Percentiles rank a stretch among this genome's conserved stretches.
phyloP scores from a whole-genome alignment of 2,329 filamentous ascomycete species.

The Xylariales sp. region DNA sequence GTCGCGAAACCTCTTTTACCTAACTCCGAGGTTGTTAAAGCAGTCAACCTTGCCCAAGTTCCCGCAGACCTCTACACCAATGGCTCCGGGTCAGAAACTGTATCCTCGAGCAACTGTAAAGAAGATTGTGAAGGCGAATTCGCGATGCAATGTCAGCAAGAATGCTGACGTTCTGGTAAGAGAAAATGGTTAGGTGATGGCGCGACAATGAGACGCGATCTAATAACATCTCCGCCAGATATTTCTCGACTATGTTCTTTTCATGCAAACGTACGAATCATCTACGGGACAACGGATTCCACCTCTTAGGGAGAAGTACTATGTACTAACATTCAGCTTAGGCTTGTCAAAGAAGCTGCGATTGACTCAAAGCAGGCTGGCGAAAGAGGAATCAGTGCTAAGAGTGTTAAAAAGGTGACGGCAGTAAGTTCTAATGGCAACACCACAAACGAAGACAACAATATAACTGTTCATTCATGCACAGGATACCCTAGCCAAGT shows the following conservation, averaged over 20 bases:
- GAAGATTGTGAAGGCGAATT: slow-evolving; percentile 86
- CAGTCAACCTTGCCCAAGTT: too few relatives aligned
- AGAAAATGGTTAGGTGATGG: too few relatives aligned
- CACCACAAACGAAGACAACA: too few relatives aligned
- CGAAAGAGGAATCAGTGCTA: slow-evolving; percentile 69
- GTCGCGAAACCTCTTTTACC: too few relatives aligned
- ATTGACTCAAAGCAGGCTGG: slow-evolving; percentile 72
- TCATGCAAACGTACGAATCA: slow-evolving; percentile 60
- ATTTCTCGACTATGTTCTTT: slow-evolving; percentile 79
- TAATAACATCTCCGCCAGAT: slow-evolving; percentile 48
- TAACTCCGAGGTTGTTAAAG: too few relatives aligned
- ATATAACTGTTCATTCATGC: too few relatives aligned
- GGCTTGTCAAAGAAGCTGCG: slow-evolving; percentile 73
- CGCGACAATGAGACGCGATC: too few relatives aligned
- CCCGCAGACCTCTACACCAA: too few relatives aligned
- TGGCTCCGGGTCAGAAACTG: slow-evolving; percentile 65
- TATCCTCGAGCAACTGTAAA: slow-evolving; percentile 84
- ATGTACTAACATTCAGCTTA: slow-evolving; percentile 28
- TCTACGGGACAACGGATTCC: too few relatives aligned
- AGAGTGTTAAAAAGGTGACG: slow-evolving; percentile 73
- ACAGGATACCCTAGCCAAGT: slow-evolving; percentile 62
- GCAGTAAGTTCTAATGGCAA: slow-evolving; percentile 57
- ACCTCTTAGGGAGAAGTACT: too few relatives aligned
- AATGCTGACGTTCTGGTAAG: slow-evolving; percentile 80
- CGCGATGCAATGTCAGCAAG: slow-evolving; percentile 74